Evolutionary conservation across 2,329 filamentous ascomycete species (phyloP), one percentile per base, ranked within the genome.

Genomic region (Venturia nashicola): DNA sequence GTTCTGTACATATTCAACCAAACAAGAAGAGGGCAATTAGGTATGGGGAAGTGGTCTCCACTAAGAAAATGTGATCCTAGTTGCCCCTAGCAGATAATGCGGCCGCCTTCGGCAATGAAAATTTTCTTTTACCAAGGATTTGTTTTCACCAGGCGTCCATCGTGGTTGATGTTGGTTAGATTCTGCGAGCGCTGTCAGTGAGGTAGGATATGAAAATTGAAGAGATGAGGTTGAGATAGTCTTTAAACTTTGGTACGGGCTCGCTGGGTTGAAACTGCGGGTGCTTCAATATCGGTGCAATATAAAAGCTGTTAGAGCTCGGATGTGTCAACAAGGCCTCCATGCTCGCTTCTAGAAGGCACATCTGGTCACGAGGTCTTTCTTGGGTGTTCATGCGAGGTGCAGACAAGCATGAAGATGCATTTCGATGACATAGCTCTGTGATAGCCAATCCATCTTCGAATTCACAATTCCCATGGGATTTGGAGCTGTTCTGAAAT

Each of bases 191-290:
- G 14, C 4, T 2, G 1, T 42, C 4, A 14, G 1, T 42, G 1
- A 12, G 40, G 40, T 42, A 16, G 5, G 12, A 12, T 42, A 16
- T 42, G 40, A 42, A 42, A 5, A 11, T 42, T 5, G 16, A 36
- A 8, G 51, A 57, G 51, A 32, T 57, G 51, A 57, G 32, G 51
- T 57, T 57, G 32, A 57, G 51, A 57, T 57, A 57, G 51, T 18
- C 27, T 57, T 57, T 51, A 16, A 14, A 36, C 16, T 34, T 57
- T 57, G 51, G 51, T 27, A 57, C 32, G 51, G 8, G 51, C 51
- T 57, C 36, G 44, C 11, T 48, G 6, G 18, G 20, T 48, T 20
- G 44, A 48, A 9, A 48, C 18, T 48, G 44, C 44, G 44, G 44
- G 44, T 48, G 44, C 44, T 23, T 48, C 32, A 51, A 36, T 57